These are phyloP conservation scores for Lagerstroemia speciosa DNA, from an alignment of 345 rosid species.

Conservation along the genomic window DNA sequence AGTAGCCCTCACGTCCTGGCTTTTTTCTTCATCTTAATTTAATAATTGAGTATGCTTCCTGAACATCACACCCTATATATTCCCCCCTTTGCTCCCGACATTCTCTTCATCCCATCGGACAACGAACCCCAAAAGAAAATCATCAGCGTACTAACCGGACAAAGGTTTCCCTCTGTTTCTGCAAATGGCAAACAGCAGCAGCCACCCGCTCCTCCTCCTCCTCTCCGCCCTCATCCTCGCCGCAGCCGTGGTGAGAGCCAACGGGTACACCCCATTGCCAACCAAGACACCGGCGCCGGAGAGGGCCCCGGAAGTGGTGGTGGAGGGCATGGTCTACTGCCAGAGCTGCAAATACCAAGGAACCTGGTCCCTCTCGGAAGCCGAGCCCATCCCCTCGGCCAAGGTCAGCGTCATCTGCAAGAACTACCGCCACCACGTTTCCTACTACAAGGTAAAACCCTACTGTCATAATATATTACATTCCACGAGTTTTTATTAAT, in stretches of 20 bases:
- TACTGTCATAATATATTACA: background rate
- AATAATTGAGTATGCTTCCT: background rate
- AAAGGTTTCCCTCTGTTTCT: background rate
- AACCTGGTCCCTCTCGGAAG: slow-evolving; percentile 63
- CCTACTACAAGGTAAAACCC: slow-evolving; percentile 37
- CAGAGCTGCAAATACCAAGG: slow-evolving; percentile 60
- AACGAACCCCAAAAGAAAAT: background rate
- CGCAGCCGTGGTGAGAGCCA: background rate
- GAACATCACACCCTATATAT: background rate
- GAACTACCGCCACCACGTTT: slow-evolving; percentile 40
- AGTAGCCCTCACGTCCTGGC: slow-evolving; percentile 28
- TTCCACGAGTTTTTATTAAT: no score
- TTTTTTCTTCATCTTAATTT: background rate
- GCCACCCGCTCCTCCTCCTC: slow-evolving; percentile 12
- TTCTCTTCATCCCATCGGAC: background rate
- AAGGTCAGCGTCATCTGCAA: slow-evolving; percentile 67
- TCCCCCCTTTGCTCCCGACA: background rate
- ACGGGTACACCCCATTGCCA: slow-evolving; percentile 13
- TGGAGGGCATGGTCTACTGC: slow-evolving; percentile 85
- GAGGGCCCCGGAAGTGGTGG: slow-evolving; percentile 38
- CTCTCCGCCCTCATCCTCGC: slow-evolving; percentile 24
- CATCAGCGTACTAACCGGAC: background rate
- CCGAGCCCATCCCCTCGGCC: slow-evolving; percentile 59
- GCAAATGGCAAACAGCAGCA: slow-evolving; percentile 24
- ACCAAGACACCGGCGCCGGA: slow-evolving; percentile 7